phyloP scores from a whole-genome alignment of 352 stramenopile species.

The Globisporangium recalcitrans region DNA sequence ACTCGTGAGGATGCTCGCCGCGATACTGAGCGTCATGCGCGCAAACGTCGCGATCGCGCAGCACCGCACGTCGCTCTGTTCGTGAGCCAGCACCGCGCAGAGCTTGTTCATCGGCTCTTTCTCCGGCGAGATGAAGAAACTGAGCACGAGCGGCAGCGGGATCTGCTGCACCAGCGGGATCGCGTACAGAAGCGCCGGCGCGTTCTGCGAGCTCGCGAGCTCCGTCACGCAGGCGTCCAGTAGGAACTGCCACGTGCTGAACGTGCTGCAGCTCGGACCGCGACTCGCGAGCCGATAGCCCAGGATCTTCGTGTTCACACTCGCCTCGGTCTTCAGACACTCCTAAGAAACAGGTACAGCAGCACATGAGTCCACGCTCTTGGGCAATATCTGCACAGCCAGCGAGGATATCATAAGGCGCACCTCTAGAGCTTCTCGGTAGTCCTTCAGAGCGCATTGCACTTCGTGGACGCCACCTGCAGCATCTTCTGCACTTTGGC shows the following conservation, averaged over 20 bases:
- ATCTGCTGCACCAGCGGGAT: slow-evolving; percentile 54
- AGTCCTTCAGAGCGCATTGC: slow-evolving; percentile 58
- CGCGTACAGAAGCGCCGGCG: slow-evolving; percentile 38
- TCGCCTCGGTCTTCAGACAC: slow-evolving; percentile 63
- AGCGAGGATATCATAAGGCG: background rate
- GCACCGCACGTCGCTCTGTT: slow-evolving; percentile 53
- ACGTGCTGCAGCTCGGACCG: slow-evolving; percentile 47
- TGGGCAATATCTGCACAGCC: background rate
- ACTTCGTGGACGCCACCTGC: slow-evolving; percentile 42
- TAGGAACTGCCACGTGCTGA: slow-evolving; percentile 59
- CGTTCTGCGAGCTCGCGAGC: slow-evolving; percentile 65
- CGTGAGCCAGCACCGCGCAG: slow-evolving; percentile 56
- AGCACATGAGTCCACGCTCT: background rate
- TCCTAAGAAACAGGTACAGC: slow-evolving; percentile 27
- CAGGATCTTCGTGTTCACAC: slow-evolving; percentile 49
- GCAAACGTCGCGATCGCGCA: slow-evolving; percentile 56
- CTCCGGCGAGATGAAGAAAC: slow-evolving; percentile 60
- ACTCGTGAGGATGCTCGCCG: slow-evolving; percentile 35
- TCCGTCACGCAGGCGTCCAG: slow-evolving; percentile 58
- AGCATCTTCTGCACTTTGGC: slow-evolving; percentile 60
- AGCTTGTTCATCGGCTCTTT: slow-evolving; percentile 80
- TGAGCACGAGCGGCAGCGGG: slow-evolving; percentile 50
- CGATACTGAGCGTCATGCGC: slow-evolving; percentile 44
- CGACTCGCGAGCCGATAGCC: slow-evolving; percentile 61
- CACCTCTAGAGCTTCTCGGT: slow-evolving; percentile 53